Conservation (phyloP, 345 rosid species). For the Populus ilicifolia region DNA sequence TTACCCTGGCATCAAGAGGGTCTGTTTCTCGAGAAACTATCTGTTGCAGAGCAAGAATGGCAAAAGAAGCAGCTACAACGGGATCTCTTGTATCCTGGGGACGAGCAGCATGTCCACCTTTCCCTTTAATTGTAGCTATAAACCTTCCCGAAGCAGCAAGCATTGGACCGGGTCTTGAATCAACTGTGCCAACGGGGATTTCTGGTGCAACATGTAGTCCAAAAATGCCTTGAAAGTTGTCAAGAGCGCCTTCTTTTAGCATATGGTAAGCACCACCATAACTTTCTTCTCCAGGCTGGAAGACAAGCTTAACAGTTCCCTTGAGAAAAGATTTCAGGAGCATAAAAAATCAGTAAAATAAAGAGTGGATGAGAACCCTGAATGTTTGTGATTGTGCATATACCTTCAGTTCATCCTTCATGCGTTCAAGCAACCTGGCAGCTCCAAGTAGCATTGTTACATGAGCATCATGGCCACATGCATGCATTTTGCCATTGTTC, state of each 20-base stretch:
- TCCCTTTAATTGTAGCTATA: constrained; percentile 33
- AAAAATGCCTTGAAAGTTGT: constrained; percentile 40
- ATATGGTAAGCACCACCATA: constrained; percentile 51
- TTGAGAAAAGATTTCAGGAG: not conserved
- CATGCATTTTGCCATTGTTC: constrained; percentile 50
- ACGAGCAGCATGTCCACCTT: constrained; percentile 45
- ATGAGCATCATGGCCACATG: constrained; percentile 60
- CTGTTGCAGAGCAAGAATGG: constrained; percentile 51
- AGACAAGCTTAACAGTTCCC: constrained; percentile 56
- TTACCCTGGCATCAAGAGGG: constrained; percentile 48
- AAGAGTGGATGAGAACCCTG: not conserved
- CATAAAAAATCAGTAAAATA: not conserved
- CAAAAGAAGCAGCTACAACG: constrained; percentile 38
- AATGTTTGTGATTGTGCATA: not conserved
- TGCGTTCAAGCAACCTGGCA: constrained; percentile 40
- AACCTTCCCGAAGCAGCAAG: constrained; percentile 49
- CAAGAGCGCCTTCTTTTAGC: constrained; percentile 50
- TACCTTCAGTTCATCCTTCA: constrained; percentile 35
- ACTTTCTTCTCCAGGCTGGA: constrained; percentile 66
- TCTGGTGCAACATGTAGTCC: constrained; percentile 43
- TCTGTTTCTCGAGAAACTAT: constrained; percentile 54
- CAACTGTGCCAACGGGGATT: constrained; percentile 37
- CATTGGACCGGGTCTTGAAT: constrained; percentile 51
- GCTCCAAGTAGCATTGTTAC: constrained; percentile 53
- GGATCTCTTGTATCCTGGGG: constrained; percentile 50